Conservation (phyloP, 805 yeast genomes). For the Danielozyma ontarioensis region DNA sequence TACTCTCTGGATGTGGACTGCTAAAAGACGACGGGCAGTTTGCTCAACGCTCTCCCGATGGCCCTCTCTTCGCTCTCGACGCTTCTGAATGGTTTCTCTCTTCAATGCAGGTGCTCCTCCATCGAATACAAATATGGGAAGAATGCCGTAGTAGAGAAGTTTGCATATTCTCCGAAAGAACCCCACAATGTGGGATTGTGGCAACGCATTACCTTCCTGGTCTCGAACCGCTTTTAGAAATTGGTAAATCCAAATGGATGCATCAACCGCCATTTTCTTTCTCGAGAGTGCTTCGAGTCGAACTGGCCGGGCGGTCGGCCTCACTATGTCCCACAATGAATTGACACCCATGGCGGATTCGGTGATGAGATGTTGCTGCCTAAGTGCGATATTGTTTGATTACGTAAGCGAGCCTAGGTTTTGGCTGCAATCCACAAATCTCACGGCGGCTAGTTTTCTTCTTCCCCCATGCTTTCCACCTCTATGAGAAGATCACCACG, state of each 20-base stretch:
- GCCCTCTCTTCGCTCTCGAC: slow-evolving; percentile 73
- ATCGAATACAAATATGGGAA: slow-evolving; percentile 89
- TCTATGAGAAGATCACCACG: not conserved
- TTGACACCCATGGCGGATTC: slow-evolving; percentile 79
- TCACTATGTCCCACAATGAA: slow-evolving; percentile 87
- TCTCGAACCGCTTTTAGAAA: slow-evolving; percentile 93
- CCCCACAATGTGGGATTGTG: slow-evolving; percentile 88
- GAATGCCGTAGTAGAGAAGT: slow-evolving; percentile 76
- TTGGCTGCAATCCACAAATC: too few relatives aligned
- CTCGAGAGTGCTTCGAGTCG: slow-evolving; percentile 78
- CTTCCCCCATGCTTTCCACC: too few relatives aligned
- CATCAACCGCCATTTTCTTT: slow-evolving; percentile 87
- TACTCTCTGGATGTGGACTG: slow-evolving; percentile 65
- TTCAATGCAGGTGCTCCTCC: slow-evolving; percentile 91
- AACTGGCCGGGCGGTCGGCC: slow-evolving; percentile 87
- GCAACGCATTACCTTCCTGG: slow-evolving; percentile 68
- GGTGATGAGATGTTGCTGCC: not conserved
- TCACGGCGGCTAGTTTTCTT: too few relatives aligned
- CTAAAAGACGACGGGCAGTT: slow-evolving; percentile 77
- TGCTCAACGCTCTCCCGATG: slow-evolving; percentile 61
- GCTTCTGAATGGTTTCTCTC: slow-evolving; percentile 64
- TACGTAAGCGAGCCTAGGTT: too few relatives aligned
- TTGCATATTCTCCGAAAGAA: slow-evolving; percentile 93
- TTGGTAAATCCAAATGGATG: slow-evolving; percentile 98
- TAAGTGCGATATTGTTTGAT: too few relatives aligned